phyloP scores from a whole-genome alignment of 1,139 yeast genomes.

The Yamadazyma songkhlaensis region DNA sequence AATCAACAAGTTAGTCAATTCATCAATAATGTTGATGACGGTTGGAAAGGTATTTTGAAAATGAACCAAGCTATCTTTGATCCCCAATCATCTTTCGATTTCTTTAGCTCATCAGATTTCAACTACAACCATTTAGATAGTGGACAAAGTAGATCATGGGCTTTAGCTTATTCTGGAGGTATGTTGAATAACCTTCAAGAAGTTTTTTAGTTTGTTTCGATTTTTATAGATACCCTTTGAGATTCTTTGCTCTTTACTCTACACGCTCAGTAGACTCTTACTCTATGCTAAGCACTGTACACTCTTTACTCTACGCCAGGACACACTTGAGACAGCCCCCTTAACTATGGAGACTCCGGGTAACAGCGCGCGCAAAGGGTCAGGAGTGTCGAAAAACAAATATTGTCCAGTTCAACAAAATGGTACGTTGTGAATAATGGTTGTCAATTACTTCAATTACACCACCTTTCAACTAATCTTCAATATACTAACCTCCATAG shows the following conservation, averaged over 20 bases:
- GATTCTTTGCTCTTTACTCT: no score
- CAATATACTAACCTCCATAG: conserved; percentile 22
- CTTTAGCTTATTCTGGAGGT: conserved; percentile 74
- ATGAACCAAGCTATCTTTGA: conserved; percentile 76
- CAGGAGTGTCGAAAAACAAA: conserved; percentile 4
- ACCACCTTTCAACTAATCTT: not conserved
- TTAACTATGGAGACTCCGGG: no score
- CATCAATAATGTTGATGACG: conserved; percentile 57
- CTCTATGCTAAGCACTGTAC: no score
- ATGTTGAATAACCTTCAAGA: conserved; percentile 5
- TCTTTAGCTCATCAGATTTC: conserved; percentile 48
- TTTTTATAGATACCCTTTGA: no score
- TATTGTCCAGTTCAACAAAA: conserved; percentile 2
- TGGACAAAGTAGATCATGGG: conserved; percentile 92
- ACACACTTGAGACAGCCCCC: no score
- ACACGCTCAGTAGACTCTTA: no score
- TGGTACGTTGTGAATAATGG: conserved; percentile 2
- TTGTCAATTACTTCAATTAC: not conserved
- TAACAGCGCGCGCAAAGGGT: conserved; percentile 1
- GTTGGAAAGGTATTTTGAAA: conserved; percentile 86
- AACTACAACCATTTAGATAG: conserved; percentile 57
- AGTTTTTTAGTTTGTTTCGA: no score
- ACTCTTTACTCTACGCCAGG: no score
- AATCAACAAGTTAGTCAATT: conserved; percentile 49
- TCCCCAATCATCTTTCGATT: conserved; percentile 62